These are phyloP conservation scores for Diaporthe helianthi DNA, from an alignment of 2,329 filamentous ascomycete species.

Conservation along the genomic window DNA sequence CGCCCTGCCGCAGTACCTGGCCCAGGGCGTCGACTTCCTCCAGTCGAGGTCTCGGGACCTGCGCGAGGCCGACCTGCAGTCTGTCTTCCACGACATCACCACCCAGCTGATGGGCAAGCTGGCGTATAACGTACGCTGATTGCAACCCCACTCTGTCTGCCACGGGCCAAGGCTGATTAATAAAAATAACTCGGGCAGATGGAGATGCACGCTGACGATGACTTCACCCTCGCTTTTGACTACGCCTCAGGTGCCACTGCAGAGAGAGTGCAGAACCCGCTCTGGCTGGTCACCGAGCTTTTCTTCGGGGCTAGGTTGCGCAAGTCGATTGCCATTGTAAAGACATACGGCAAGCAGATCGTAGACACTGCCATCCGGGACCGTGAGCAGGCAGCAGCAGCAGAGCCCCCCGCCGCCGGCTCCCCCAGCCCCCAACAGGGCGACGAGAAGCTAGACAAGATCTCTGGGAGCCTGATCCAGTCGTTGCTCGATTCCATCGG, in stretches of 20 bases:
- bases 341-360: slow-evolving; percentile 62
- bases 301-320: slow-evolving; percentile 58
- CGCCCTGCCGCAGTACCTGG: slow-evolving; percentile 62
- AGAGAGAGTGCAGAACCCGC: slow-evolving; percentile 69
- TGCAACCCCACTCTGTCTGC: not conserved
- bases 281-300: slow-evolving; percentile 66
- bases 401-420: not conserved
- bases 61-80: slow-evolving; percentile 60
- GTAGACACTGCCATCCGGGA: slow-evolving; percentile 61
- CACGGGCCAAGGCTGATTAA: not conserved
- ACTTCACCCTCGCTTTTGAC: slow-evolving; percentile 68
- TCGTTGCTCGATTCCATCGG: slow-evolving; percentile 64
- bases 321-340: slow-evolving; percentile 56
- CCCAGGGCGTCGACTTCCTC: slow-evolving; percentile 50
- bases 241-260: slow-evolving; percentile 66
- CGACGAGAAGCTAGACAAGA: slow-evolving; percentile 44
- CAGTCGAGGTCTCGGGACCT: slow-evolving; percentile 40
- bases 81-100: slow-evolving; percentile 68
- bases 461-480: slow-evolving; percentile 65
- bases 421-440: slow-evolving; percentile 31
- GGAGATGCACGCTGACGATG: slow-evolving; percentile 69
- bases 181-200: slow-evolving; percentile 49
- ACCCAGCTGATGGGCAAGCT: slow-evolving; percentile 72
- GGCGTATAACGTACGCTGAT: slow-evolving; percentile 62
- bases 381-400: slow-evolving; percentile 38